Evolutionary conservation across 768 basidiomycete genomes (phyloP).

Genomic region (Cystobasidium onofrii): DNA sequence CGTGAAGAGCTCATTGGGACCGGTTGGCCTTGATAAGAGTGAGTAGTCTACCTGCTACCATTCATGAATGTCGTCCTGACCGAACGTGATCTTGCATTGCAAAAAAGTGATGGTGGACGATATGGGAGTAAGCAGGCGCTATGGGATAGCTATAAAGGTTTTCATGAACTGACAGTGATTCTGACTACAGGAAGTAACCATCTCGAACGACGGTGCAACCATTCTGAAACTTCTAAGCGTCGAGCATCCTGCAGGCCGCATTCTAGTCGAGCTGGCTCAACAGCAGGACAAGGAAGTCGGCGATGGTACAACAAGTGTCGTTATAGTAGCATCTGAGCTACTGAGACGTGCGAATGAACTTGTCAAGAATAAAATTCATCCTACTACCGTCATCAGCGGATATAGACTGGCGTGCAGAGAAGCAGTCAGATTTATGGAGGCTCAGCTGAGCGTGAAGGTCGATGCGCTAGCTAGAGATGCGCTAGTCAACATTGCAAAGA

Average conservation of each 20-base stretch:
- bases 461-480: constrained; percentile 85
- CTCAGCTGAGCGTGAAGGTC: constrained; percentile 89
- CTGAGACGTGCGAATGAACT: constrained; percentile 93
- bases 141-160: background rate
- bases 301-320: constrained; percentile 97
- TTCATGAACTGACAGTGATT: background rate
- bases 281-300: constrained; percentile 99
- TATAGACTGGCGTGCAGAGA: constrained; percentile 94
- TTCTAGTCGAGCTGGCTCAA: constrained; percentile 95
- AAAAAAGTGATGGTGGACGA: constrained; percentile 60
- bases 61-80: constrained; percentile 38
- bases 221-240: constrained; percentile 88
- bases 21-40: constrained; percentile 83
- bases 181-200: constrained; percentile 77
- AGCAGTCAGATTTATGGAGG: constrained; percentile 95
- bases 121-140: constrained; percentile 3
- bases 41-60: constrained; percentile 11
- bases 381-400: constrained; percentile 97
- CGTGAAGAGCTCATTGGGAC: constrained; percentile 90
- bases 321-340: constrained; percentile 94
- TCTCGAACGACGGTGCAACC: constrained; percentile 99
- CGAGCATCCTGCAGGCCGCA: constrained; percentile 91
- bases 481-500: constrained; percentile 91
- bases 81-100: constrained; percentile 83
- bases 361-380: constrained; percentile 95